These are phyloP conservation scores for Aspergillus taichungensis DNA, from an alignment of 495 filamentous ascomycete species.

Conservation along the genomic window DNA sequence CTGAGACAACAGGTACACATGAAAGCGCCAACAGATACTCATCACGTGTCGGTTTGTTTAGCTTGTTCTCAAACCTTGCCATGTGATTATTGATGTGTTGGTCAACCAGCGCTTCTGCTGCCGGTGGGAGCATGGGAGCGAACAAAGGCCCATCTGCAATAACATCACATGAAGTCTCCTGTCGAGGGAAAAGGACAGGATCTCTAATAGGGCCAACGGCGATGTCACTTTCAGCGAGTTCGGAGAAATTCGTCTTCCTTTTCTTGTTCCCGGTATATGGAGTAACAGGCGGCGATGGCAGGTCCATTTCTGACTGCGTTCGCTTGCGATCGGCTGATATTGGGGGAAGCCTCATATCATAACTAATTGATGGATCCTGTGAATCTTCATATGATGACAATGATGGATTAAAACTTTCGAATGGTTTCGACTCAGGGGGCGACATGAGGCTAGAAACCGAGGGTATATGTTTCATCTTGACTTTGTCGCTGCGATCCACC, in stretches of 20 bases:
- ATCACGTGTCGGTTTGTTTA: slow-evolving; percentile 55
- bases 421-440: slow-evolving; percentile 56
- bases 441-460: slow-evolving; percentile 62
- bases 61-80: slow-evolving; percentile 42
- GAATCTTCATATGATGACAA: slow-evolving; percentile 26
- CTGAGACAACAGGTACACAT: slow-evolving; percentile 56
- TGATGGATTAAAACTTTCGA: slow-evolving; percentile 49
- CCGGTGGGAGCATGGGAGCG: slow-evolving; percentile 34
- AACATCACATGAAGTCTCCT: slow-evolving; percentile 32
- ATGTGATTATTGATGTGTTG: slow-evolving; percentile 60
- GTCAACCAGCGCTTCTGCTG: slow-evolving; percentile 48
- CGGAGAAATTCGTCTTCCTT: slow-evolving; percentile 34
- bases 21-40: slow-evolving; percentile 62
- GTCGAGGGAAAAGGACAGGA: slow-evolving; percentile 52
- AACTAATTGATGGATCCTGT: slow-evolving; percentile 21
- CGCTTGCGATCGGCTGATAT: slow-evolving; percentile 42
- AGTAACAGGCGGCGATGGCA: slow-evolving; percentile 66
- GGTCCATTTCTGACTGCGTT: slow-evolving; percentile 41
- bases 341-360: slow-evolving; percentile 39
- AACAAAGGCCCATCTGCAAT: slow-evolving; percentile 50
- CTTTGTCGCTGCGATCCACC: slow-evolving; percentile 15
- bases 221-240: slow-evolving; percentile 29
- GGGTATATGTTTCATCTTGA: slow-evolving; percentile 43
- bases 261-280: slow-evolving; percentile 51
- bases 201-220: slow-evolving; percentile 38